Conservation (phyloP, 495 filamentous ascomycete genomes). For the Aspergillus incahuasiensis region DNA sequence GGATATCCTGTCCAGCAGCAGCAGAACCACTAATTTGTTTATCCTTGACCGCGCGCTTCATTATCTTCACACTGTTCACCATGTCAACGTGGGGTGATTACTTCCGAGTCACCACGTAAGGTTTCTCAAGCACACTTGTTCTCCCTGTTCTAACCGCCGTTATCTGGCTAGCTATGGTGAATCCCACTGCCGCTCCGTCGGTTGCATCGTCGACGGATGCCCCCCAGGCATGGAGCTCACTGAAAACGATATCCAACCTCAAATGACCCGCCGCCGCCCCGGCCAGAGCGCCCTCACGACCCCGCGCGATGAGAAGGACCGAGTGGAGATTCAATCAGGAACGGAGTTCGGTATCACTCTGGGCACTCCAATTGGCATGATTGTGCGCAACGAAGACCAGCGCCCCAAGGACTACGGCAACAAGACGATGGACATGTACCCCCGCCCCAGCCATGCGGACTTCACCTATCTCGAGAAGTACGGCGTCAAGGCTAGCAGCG, state of each 20-base stretch:
- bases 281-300: constrained; percentile 90
- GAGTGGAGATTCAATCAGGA: constrained; percentile 88
- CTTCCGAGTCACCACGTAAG: constrained; percentile 83
- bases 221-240: constrained; percentile 87
- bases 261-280: constrained; percentile 86
- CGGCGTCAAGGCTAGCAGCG: constrained; percentile 87
- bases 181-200: constrained; percentile 86
- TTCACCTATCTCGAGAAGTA: constrained; percentile 98
- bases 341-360: constrained; percentile 90
- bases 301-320: constrained; percentile 88
- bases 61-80: constrained; percentile 6
- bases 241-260: constrained; percentile 88
- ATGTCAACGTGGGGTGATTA: constrained; percentile 89
- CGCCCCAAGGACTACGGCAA: constrained; percentile 89
- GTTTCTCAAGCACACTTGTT: constrained; percentile 14
- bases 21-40: neutral
- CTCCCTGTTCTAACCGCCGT: neutral
- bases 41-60: neutral
- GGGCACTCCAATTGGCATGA: constrained; percentile 85
- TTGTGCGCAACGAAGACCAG: constrained; percentile 90
- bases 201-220: constrained; percentile 82
- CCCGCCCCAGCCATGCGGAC: constrained; percentile 89
- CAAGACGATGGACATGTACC: constrained; percentile 88
- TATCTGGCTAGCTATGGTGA: constrained; percentile 66
- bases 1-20: neutral